Evolutionary conservation across 2,329 filamentous ascomycete genomes (phyloP), one percentile per base, ranked within the genome.

Genomic region (Microdochium nivale): DNA sequence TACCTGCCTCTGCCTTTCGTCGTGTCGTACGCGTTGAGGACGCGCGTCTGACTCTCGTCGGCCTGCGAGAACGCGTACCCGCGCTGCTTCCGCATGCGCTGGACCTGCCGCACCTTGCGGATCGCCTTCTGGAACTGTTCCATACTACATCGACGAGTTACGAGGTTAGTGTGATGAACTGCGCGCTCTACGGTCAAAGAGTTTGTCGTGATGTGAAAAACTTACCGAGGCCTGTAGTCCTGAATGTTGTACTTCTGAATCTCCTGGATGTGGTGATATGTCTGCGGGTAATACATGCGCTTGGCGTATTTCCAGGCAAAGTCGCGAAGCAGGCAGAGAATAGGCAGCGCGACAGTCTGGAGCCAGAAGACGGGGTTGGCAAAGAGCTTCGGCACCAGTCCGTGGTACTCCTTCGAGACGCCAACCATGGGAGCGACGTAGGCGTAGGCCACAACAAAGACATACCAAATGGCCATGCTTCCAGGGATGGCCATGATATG

Each of bases 211-310:
- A 37, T 30, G 32, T 10, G 52, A 25, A 51, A 30, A 49, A 75
- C 79, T 60, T 80, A 91, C 88, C 94, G 85, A 55, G 94, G 94
- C 65, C 94, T 80, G 71, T 99, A 99, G 73, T 99, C 94, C 73
- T 99, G 94, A 54, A 99, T 96, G 63, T 99, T 99, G 74, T 97
- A 99, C 73, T 99, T 99, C 70, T 99, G 94, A 60, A 99, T 99
- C 74, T 99, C 94, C 70, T 99, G 94, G 57, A 99, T 94, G 68
- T 99, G 94, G 62, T 99, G 94, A 65, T 99, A 99, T 44, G 89
- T 84, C 71, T 96, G 88, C 23, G 94, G 94, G 60, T 85, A 86
- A 73, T 97, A 99, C 90, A 99, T 96, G 58, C 94, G 82, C 77
- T 96, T 96, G 55, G 83, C 84, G 61, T 97, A 99, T 76, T 99